phyloP scores from a whole-genome alignment of 345 rosid species.

The Melastoma malabathricum region DNA sequence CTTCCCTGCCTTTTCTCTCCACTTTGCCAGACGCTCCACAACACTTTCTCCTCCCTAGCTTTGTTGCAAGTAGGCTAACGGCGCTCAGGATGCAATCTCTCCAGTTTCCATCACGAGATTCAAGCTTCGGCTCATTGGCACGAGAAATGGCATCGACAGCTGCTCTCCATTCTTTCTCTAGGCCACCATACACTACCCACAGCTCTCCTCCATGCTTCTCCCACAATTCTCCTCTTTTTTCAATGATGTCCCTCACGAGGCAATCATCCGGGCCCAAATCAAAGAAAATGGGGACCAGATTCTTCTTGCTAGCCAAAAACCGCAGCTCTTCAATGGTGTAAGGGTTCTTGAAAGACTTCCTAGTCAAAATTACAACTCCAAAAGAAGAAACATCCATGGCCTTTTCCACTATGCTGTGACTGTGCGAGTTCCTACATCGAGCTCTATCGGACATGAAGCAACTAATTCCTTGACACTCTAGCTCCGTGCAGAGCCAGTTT shows the following conservation, averaged over 20 bases:
- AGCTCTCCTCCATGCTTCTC: conserved; percentile 83
- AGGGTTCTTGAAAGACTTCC: conserved; percentile 70
- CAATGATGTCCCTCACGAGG: conserved; percentile 88
- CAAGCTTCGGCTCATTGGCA: conserved; percentile 81
- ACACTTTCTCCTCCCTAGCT: conserved; percentile 89
- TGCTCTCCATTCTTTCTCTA: conserved; percentile 93
- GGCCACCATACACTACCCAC: conserved; percentile 71
- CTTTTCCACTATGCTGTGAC: conserved; percentile 49
- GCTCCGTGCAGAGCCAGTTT: conserved; percentile 80
- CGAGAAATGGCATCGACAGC: conserved; percentile 58
- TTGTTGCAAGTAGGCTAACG: conserved; percentile 56
- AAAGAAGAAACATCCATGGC: conserved; percentile 84
- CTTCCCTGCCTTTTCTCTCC: conserved; percentile 72
- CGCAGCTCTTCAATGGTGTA: conserved; percentile 78
- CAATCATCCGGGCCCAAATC: conserved; percentile 71
- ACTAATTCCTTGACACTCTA: conserved; percentile 89
- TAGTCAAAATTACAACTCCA: conserved; percentile 68
- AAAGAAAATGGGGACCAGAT: conserved; percentile 76
- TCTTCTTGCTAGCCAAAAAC: conserved; percentile 72
- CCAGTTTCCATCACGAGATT: conserved; percentile 86
- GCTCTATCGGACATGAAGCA: conserved; percentile 79
- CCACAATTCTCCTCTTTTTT: conserved; percentile 91
- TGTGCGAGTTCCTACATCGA: conserved; percentile 55
- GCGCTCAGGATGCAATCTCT: conserved; percentile 74
- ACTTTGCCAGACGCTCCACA: conserved; percentile 59